Evolutionary conservation across 768 basidiomycete genomes (phyloP).

Genomic region (Amanita inopinata): DNA sequence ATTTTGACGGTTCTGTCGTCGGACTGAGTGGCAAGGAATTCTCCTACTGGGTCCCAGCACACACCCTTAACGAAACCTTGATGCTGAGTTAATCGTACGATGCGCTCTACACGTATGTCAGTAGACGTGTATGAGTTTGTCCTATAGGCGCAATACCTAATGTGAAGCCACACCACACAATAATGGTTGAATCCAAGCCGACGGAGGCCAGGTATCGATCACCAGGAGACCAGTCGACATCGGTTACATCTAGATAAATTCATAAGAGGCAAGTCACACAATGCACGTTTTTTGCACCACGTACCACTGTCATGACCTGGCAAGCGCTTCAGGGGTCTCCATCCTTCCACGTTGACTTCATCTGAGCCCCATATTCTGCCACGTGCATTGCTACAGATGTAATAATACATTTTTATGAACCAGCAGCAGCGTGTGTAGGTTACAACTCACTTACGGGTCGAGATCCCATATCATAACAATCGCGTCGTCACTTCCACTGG

Average conservation of each 20-base stretch:
- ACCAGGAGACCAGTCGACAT: constrained; percentile 90
- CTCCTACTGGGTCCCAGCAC: constrained; percentile 97
- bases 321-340: constrained; percentile 88
- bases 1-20: constrained; percentile 96
- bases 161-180: constrained; percentile 91
- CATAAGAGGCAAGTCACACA: constrained; percentile 4
- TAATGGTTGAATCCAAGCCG: constrained; percentile 82
- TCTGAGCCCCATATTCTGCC: constrained; percentile 92
- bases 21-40: constrained; percentile 95
- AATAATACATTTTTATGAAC: constrained; percentile 6
- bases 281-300: constrained; percentile 15
- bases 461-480: constrained; percentile 97
- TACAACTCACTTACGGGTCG: constrained; percentile 65
- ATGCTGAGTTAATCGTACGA: constrained; percentile 79
- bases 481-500: constrained; percentile 93
- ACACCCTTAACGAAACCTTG: constrained; percentile 98
- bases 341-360: constrained; percentile 93
- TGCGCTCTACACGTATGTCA: constrained; percentile 45
- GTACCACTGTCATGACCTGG: constrained; percentile 92
- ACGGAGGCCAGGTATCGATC: constrained; percentile 91
- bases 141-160: constrained; percentile 45
- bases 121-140: neutral
- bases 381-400: constrained; percentile 51
- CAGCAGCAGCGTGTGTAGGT: constrained; percentile 2
- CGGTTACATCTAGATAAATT: constrained; percentile 68